Conservation (phyloP, 257 asterid genomes). For the Penstemon davidsonii region DNA sequence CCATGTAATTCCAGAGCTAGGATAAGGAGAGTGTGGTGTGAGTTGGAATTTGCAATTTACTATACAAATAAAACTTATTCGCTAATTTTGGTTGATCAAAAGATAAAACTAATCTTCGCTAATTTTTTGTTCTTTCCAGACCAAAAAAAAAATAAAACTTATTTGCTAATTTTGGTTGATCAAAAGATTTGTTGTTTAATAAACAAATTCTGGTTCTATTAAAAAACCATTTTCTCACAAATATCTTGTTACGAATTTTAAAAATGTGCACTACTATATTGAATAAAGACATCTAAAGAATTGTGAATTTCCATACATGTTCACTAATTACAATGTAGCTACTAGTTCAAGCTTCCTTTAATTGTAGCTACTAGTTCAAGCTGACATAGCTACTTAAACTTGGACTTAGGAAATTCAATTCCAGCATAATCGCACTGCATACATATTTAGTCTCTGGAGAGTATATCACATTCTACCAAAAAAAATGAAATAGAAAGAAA, state of each 20-base stretch:
- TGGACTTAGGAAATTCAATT: background rate
- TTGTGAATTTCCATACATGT: conserved; percentile 15
- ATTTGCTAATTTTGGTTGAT: background rate
- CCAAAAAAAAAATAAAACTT: no score
- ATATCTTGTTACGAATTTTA: background rate
- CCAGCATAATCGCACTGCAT: background rate
- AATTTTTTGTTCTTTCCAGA: no score
- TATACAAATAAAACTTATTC: no score
- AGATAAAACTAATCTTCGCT: no score
- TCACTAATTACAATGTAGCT: background rate
- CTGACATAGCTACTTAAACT: background rate
- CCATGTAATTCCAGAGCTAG: background rate
- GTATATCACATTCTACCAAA: background rate
- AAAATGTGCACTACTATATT: no score
- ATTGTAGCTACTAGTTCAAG: conserved; percentile 5
- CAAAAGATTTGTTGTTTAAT: background rate
- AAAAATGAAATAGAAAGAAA: background rate
- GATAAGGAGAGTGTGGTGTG: background rate
- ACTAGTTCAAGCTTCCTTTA: background rate
- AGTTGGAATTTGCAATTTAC: no score
- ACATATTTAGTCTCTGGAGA: background rate
- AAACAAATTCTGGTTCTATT: background rate
- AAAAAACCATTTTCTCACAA: conserved; percentile 1
- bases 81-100: no score
- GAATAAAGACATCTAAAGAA: background rate